A percentile compares a stretch with the other conserved stretches of the same genome.
Conservation (phyloP, 2,329 filamentous ascomycete species). For the Alternaria sp. region DNA sequence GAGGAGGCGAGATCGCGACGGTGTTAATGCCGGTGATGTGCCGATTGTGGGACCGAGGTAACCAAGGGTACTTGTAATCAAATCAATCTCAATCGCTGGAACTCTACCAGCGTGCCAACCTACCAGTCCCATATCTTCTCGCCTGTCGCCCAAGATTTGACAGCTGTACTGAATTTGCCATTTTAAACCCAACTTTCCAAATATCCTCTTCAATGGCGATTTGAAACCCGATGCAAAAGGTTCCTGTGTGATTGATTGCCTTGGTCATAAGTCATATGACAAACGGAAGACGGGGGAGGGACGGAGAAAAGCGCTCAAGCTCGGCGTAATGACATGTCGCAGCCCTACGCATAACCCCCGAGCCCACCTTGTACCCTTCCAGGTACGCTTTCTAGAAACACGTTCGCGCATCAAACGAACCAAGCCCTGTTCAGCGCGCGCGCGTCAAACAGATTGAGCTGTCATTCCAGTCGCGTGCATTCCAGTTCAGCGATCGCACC, state of each 20-base stretch:
- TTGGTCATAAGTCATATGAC: neutral
- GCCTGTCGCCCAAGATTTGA: neutral
- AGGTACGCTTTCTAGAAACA: conserved; percentile 8
- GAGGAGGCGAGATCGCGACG: neutral
- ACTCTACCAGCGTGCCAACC: neutral
- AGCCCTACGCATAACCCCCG: conserved; percentile 6
- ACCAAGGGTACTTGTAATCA: neutral
- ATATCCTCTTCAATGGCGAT: neutral
- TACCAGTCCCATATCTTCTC: neutral
- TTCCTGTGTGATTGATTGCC: neutral
- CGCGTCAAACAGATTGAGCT: neutral
- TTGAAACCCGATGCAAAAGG: neutral
- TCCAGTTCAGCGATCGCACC: neutral
- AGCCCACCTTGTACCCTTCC: neutral
- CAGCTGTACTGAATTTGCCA: neutral
- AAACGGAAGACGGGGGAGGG: neutral
- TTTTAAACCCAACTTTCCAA: neutral
- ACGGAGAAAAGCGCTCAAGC: neutral
- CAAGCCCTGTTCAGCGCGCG: neutral
- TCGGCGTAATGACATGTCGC: neutral
- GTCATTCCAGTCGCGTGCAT: neutral
- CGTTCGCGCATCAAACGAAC: conserved; percentile 8
- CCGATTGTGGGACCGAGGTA: neutral
- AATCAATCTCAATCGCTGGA: neutral
- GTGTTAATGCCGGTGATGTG: neutral